Evolutionary conservation across 2,329 filamentous ascomycete species (phyloP).

Genomic region (Claviceps citrina): DNA sequence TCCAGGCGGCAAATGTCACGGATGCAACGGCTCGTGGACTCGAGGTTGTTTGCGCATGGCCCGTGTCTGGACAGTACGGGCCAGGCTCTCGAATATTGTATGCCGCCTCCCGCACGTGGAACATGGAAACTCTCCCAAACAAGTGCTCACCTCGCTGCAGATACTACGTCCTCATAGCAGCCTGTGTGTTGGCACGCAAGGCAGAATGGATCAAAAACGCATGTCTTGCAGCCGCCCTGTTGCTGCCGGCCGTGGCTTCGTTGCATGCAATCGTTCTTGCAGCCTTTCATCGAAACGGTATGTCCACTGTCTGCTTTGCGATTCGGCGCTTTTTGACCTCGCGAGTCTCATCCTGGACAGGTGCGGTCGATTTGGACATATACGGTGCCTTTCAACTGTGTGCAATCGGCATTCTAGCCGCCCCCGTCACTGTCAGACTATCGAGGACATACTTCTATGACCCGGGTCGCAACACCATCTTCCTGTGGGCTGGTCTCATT

Average conservation of each 20-base stretch:
- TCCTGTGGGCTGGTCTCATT: constrained; percentile 47
- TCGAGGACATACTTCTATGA: constrained; percentile 50
- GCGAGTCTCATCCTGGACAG: constrained; percentile 23
- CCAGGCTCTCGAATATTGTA: constrained; percentile 36
- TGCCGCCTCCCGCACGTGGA: too few relatives aligned
- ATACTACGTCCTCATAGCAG: constrained; percentile 48
- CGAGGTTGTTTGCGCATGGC: constrained; percentile 40
- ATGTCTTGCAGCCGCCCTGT: constrained; percentile 45
- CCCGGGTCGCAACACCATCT: constrained; percentile 49
- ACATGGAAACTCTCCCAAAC: too few relatives aligned
- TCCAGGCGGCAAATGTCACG: not conserved
- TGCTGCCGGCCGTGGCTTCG: constrained; percentile 48
- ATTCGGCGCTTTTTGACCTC: not conserved
- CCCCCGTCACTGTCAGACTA: constrained; percentile 44
- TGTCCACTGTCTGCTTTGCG: constrained; percentile 12
- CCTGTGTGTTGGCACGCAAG: constrained; percentile 48
- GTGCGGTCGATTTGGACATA: constrained; percentile 51
- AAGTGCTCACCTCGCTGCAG: constrained; percentile 16
- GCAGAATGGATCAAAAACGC: constrained; percentile 46
- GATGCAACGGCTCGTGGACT: constrained; percentile 4
- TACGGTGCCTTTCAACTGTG: constrained; percentile 55
- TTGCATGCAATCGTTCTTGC: constrained; percentile 48
- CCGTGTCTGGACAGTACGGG: constrained; percentile 41
- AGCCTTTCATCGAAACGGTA: constrained; percentile 41
- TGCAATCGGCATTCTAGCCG: constrained; percentile 48